A percentile compares a stretch with the other conserved stretches of the same genome.
phyloP scores from a whole-genome alignment of 176 grass and related monocot genomes.

The Calamus simplicifolius region DNA sequence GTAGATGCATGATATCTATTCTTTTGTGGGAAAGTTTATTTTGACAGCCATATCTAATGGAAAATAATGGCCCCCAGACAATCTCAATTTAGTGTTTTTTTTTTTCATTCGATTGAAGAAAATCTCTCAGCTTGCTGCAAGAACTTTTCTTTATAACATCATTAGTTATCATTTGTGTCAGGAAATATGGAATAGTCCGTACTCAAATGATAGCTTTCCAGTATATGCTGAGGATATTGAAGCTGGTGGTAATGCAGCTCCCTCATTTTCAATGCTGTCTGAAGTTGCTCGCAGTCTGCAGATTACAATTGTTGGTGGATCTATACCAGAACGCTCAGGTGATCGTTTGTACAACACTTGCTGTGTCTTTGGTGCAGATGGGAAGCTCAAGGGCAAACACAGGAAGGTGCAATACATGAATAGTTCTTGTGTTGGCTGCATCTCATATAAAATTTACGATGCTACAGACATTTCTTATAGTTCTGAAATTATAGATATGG shows the following conservation, averaged over 20 bases:
- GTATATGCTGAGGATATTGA: slow-evolving; percentile 86
- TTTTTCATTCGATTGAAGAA: too few relatives aligned
- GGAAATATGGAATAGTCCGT: slow-evolving; percentile 97
- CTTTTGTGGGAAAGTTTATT: too few relatives aligned
- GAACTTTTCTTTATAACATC: neutral
- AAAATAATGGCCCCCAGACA: too few relatives aligned
- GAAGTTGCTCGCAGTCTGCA: slow-evolving; percentile 56
- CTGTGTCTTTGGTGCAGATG: slow-evolving; percentile 81
- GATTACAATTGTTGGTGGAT: slow-evolving; percentile 89
- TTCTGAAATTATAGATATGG: too few relatives aligned
- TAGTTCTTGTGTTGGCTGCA: neutral
- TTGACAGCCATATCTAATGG: too few relatives aligned
- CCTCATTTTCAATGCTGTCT: slow-evolving; percentile 82
- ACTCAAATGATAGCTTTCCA: slow-evolving; percentile 90
- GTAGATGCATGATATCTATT: too few relatives aligned
- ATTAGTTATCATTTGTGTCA: slow-evolving; percentile 25
- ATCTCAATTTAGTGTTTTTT: too few relatives aligned
- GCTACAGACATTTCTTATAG: too few relatives aligned
- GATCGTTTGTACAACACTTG: slow-evolving; percentile 81
- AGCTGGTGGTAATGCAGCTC: slow-evolving; percentile 66
- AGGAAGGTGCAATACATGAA: slow-evolving; percentile 50
- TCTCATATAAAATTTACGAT: too few relatives aligned
- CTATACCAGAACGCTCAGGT: slow-evolving; percentile 75
- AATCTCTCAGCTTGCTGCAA: neutral
- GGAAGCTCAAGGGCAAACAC: slow-evolving; percentile 82